phyloP scores from a whole-genome alignment of 305 asterid genomes.

The Solanum hybrid region DNA sequence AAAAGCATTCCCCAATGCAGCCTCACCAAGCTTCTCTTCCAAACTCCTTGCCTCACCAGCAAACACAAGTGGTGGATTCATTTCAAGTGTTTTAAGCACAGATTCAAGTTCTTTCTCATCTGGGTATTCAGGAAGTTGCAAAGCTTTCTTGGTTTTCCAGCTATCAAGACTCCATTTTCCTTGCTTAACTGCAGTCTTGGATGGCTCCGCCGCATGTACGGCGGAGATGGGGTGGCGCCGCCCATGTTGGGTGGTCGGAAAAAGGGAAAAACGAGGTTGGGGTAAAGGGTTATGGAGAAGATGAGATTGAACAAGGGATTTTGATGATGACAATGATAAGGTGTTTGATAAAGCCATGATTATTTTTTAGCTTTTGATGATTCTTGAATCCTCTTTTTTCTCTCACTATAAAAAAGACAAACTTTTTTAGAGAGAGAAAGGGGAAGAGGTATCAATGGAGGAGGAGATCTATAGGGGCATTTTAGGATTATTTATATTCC shows the following conservation, averaged over 20 bases:
- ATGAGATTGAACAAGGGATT: slow-evolving; percentile 28
- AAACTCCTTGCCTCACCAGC: slow-evolving; percentile 75
- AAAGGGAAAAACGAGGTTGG: slow-evolving; percentile 11
- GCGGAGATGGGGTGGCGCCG: slow-evolving; percentile 50
- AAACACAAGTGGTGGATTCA: slow-evolving; percentile 62
- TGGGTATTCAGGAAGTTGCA: slow-evolving; percentile 74
- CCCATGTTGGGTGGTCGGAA: slow-evolving; percentile 8
- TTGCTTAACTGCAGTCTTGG: slow-evolving; percentile 27
- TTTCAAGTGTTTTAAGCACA: slow-evolving; percentile 49
- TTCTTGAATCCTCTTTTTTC: background rate
- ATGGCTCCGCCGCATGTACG: slow-evolving; percentile 64
- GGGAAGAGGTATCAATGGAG: background rate
- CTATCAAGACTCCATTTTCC: slow-evolving; percentile 37
- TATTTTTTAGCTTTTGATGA: background rate
- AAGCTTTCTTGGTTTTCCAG: slow-evolving; percentile 63
- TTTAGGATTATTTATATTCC: background rate
- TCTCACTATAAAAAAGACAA: background rate
- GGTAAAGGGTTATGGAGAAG: slow-evolving; percentile 14
- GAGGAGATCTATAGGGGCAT: background rate
- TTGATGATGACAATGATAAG: slow-evolving; percentile 40
- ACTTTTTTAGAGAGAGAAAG: background rate
- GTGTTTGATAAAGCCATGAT: slow-evolving; percentile 53
- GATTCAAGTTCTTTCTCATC: slow-evolving; percentile 41
- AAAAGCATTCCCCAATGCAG: slow-evolving; percentile 61
- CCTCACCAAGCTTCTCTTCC: slow-evolving; percentile 68